Evolutionary conservation across 1,284 basidiomycete genomes (phyloP).

Genomic region (Singerocomus rubriflavus): DNA sequence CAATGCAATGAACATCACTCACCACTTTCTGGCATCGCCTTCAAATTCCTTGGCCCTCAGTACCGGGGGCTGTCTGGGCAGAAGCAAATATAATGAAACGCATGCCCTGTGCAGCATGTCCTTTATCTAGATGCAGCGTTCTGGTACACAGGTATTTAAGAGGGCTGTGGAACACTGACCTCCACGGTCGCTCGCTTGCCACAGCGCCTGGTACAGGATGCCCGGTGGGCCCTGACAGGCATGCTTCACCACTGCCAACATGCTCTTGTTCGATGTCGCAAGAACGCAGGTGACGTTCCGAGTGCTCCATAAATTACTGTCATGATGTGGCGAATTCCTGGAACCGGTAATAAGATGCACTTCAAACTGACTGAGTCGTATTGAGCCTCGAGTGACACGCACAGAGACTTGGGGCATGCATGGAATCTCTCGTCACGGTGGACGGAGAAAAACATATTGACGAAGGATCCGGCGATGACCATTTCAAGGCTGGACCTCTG

Average conservation of each 20-base stretch:
- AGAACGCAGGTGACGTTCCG: slow-evolving; percentile 30
- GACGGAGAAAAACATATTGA: slow-evolving; percentile 36
- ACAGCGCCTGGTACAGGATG: slow-evolving; percentile 50
- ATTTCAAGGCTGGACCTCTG: slow-evolving; percentile 50
- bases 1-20: slow-evolving; percentile 32
- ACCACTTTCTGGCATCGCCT: slow-evolving; percentile 42
- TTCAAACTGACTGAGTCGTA: slow-evolving; percentile 39
- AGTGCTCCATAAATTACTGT: slow-evolving; percentile 29
- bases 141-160: slow-evolving; percentile 43
- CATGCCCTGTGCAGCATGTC: slow-evolving; percentile 47
- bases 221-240: slow-evolving; percentile 39
- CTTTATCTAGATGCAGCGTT: slow-evolving; percentile 53
- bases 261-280: slow-evolving; percentile 50
- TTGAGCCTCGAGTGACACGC: slow-evolving; percentile 51
- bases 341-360: slow-evolving; percentile 49
- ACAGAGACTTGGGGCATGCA: slow-evolving; percentile 57
- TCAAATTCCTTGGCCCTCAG: slow-evolving; percentile 28
- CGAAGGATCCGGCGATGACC: slow-evolving; percentile 49
- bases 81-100: slow-evolving; percentile 46
- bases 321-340: slow-evolving; percentile 28
- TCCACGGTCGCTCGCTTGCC: slow-evolving; percentile 40
- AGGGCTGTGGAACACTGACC: slow-evolving; percentile 45
- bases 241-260: slow-evolving; percentile 55
- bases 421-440: slow-evolving; percentile 27
- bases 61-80: slow-evolving; percentile 42